Evolutionary conservation across 495 filamentous ascomycete genomes (phyloP), one percentile per base, ranked within the genome.

Genomic region (Parathielavia hyrcaniae): DNA sequence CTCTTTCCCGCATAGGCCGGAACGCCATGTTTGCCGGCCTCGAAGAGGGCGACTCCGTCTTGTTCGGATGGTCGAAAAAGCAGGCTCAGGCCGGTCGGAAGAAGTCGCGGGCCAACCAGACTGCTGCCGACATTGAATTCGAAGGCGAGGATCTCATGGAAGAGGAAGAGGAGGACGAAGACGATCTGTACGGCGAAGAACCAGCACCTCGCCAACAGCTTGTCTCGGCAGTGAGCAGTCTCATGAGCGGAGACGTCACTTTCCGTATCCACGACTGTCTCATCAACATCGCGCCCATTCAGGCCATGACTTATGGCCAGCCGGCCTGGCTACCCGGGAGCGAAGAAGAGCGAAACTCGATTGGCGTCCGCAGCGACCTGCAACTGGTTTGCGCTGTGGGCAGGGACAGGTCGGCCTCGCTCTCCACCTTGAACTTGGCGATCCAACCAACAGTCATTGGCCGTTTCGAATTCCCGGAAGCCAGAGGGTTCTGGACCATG

Each of bases 1-100:
- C 86, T 45, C 78, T 88, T 1, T 79, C 83, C 34, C 77, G 78
- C 34, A 68, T 97, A 13, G 83, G 83, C 1, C 78, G 81, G 53
- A 83, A 84, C n/a, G 81, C 76, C 50, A 64, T 97, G 36, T 97
- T 99, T 67, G 69, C 95, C 16, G 93, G 92, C 1, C 90, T 87
- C 62, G 88, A 92, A 67, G 81, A 86, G 51, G 81, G 83, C n/a
- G 88, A 96, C 63, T 93, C 93, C 0, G 62, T 88, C 8, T 75
- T 99, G 36, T 68, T 97, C 38, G 84, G 85, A 47, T 97, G 90
- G 88, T 81, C 81, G 41, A 80, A 81, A 23, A 84, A 66, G 66
- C 81, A 60, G 64, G 73, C 66, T 5, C 77, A 80, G 48, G 63
- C 73, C n/a, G 75, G 80, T 30, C 83, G 82, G 46, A 78, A 75